Evolutionary conservation across 1,139 yeast species (phyloP).

Genomic region (Barnettozyma hawaiiensis): DNA sequence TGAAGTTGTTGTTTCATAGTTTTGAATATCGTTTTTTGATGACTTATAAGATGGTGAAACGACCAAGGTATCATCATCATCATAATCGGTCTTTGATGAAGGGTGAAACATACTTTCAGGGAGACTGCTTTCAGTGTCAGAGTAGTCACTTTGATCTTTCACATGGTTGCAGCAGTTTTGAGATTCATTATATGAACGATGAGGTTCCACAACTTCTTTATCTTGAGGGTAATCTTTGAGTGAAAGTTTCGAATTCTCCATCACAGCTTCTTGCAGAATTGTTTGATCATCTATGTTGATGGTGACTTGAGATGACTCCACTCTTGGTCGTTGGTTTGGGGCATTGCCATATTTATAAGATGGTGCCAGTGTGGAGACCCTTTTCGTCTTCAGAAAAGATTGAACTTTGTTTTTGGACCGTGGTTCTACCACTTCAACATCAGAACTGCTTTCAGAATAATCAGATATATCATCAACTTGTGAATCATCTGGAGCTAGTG

Average conservation of each 20-base stretch:
- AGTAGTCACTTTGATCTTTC: not conserved
- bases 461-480: not conserved
- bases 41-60: not conserved
- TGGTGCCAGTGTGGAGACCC: not conserved
- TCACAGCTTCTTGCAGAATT: conserved; percentile 5
- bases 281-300: not conserved
- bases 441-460: not conserved
- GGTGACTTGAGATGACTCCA: conserved; percentile 1
- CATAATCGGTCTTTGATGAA: conserved; percentile 3
- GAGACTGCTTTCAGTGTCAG: conserved; percentile 1
- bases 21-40: conserved; percentile 2
- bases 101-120: not conserved
- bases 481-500: not conserved
- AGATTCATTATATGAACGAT: not conserved
- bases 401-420: conserved; percentile 29
- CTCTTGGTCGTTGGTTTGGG: not conserved
- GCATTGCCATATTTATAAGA: not conserved
- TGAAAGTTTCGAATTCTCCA: conserved; percentile 7
- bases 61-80: conserved; percentile 2
- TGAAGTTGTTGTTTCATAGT: conserved; percentile 7
- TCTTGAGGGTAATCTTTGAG: conserved; percentile 9
- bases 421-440: not conserved
- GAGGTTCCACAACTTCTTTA: not conserved
- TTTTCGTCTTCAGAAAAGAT: conserved; percentile 5
- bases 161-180: not conserved